These are phyloP conservation scores for Solanum dulcamara DNA, from an alignment of 257 asterid genomes.

Conservation along the genomic window DNA sequence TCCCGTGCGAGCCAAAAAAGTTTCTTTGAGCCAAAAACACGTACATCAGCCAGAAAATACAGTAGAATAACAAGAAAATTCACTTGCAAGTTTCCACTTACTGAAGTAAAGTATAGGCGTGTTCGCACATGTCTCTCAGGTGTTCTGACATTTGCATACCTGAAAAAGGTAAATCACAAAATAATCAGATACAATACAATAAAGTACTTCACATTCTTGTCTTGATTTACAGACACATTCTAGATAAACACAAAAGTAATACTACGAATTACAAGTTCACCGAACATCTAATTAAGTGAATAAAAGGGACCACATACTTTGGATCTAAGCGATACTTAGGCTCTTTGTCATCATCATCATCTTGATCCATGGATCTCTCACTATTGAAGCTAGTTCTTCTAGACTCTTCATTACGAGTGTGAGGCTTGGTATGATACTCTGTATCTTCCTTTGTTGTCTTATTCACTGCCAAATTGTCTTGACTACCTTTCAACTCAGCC, in stretches of 20 bases:
- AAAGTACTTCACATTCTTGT: neutral
- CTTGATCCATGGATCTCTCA: slow-evolving; percentile 78
- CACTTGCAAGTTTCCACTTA: slow-evolving; percentile 26
- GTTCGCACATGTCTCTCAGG: slow-evolving; percentile 93
- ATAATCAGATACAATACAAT: neutral
- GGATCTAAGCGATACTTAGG: slow-evolving; percentile 93
- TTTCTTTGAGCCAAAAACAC: neutral
- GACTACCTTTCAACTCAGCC: slow-evolving; percentile 67
- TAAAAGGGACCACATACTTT: slow-evolving; percentile 29
- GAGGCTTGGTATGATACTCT: slow-evolving; percentile 35
- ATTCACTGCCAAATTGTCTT: slow-evolving; percentile 31
- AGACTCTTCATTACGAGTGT: slow-evolving; percentile 38
- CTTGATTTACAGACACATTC: neutral
- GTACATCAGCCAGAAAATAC: neutral
- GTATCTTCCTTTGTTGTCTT: slow-evolving; percentile 40
- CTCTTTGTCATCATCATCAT: slow-evolving; percentile 84
- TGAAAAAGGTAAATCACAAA: slow-evolving; percentile 11
- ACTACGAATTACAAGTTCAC: neutral
- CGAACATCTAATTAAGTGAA: neutral
- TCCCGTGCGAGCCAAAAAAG: neutral
- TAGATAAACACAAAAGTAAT: neutral
- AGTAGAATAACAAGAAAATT: neutral
- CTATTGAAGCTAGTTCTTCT: slow-evolving; percentile 77
- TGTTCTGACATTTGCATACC: slow-evolving; percentile 81
- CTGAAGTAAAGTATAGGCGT: slow-evolving; percentile 87